phyloP scores from a whole-genome alignment of 1,284 basidiomycete species.

The Sanghuangporus sanghuang region DNA sequence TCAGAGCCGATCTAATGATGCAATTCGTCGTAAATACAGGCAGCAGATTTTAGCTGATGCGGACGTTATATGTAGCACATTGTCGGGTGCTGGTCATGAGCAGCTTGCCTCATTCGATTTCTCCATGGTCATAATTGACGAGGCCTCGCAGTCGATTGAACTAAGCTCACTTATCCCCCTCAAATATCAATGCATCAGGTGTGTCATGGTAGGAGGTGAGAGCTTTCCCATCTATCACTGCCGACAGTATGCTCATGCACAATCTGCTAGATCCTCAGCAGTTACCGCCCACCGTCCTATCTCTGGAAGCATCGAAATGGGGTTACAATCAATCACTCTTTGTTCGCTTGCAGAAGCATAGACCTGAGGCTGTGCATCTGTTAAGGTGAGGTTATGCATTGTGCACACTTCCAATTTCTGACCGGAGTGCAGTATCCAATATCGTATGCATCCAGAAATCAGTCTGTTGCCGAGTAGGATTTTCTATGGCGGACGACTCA shows the following conservation, averaged over 20 bases:
- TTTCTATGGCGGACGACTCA: constrained; percentile 82
- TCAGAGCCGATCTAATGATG: constrained; percentile 72
- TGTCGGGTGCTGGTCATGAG: constrained; percentile 92
- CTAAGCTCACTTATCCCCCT: constrained; percentile 95
- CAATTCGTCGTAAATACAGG: constrained; percentile 67
- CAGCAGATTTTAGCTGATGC: constrained; percentile 80
- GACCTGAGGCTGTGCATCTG: constrained; percentile 80
- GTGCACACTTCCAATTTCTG: not conserved
- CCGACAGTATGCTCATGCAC: not conserved
- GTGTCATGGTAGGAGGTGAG: constrained; percentile 91
- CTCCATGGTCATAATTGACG: constrained; percentile 96
- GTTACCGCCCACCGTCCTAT: constrained; percentile 94
- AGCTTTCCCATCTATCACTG: not conserved
- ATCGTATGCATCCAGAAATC: constrained; percentile 99
- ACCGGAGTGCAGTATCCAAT: constrained; percentile 73
- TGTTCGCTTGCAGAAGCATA: constrained; percentile 82
- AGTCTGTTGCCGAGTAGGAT: constrained; percentile 84
- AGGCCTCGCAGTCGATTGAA: constrained; percentile 97
- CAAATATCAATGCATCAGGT: constrained; percentile 81
- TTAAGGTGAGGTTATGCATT: constrained; percentile 59
- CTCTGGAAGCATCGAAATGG: constrained; percentile 74
- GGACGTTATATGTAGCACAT: constrained; percentile 92
- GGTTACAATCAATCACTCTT: constrained; percentile 93
- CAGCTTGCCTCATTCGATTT: constrained; percentile 82
- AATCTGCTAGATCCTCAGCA: constrained; percentile 82